Base-by-base conservation (phyloP, 2,329 filamentous ascomycete species). In the Shiraia sp. region DNA sequence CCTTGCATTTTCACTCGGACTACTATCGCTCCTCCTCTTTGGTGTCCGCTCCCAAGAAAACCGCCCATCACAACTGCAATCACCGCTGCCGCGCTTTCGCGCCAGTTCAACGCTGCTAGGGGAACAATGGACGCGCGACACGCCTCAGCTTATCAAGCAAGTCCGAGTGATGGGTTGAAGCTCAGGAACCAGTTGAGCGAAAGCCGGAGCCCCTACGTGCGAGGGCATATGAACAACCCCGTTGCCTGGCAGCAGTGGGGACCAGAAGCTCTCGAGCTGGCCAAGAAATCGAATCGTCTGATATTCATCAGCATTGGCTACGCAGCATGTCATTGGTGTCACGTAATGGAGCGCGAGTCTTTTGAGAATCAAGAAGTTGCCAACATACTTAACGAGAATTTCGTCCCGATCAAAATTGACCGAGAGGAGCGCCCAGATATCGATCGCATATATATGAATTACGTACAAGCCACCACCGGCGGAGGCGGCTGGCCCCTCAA, bases 381-480 rank as follows among this genome's bases (percentile, higher is more conserved):
- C 12, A 73, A 81, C 16, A 78, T 96, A 42, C 78, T 99, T 25
- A 99, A 97, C 73, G 78, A 85, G 47, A 81, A 83, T 42, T 99
- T 97, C 68, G 83, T 99, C 31, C 92, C 93, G 3, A 84, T 97
- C 66, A 87, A 96, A 58, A 82, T 97, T 61, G 93, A 99, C 70
- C 83, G 91, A 46, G 93, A 99, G 71, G 90, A 96, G 71, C 84
- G 92, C 17, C 92, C 92, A 7, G 91, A 97, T 64, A 83, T 97
- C 51, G 93, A 99, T 64, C 85, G 88, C 48, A 91, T 97, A 52
- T 97, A 97, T 69, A 96, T 96, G 90, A 96, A 96, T 73, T 99
- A 96, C 69, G 86, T 96, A 28, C 90, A 96, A 67, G 92, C 92
- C 1, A 92, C 93, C 9, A 95, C 87, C 44, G 90, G 88, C 14